These are phyloP conservation scores for Chlamydomonas asymmetrica DNA, from an alignment of 139 green algal species.

Conservation along the genomic window DNA sequence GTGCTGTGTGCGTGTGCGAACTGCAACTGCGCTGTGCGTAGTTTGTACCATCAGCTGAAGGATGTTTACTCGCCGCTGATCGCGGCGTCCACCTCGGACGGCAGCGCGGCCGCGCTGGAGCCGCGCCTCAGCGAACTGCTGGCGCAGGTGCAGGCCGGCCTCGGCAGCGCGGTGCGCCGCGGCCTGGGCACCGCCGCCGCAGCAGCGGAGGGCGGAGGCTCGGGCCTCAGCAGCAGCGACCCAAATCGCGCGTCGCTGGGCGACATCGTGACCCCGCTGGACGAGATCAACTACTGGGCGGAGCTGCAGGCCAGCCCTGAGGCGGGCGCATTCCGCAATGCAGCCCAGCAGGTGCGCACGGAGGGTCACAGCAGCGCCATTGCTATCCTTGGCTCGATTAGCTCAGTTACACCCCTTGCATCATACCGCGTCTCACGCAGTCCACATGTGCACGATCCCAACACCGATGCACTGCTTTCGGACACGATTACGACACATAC, in stretches of 20 bases:
- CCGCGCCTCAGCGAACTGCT: slow-evolving; percentile 56
- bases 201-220: not conserved
- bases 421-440: no score
- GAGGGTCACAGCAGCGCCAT: no score
- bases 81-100: not conserved
- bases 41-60: slow-evolving; percentile 59
- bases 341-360: slow-evolving; percentile 34
- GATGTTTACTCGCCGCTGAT: slow-evolving; percentile 61
- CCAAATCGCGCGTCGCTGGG: slow-evolving; percentile 40
- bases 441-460: no score
- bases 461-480: no score
- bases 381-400: not conserved
- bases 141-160: slow-evolving; percentile 57
- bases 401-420: not conserved
- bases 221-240: slow-evolving; percentile 27
- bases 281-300: slow-evolving; percentile 66
- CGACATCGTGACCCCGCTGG: slow-evolving; percentile 52
- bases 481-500: no score
- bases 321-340: slow-evolving; percentile 18
- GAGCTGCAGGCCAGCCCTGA: slow-evolving; percentile 41
- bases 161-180: slow-evolving; percentile 49
- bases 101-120: slow-evolving; percentile 23
- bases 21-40: slow-evolving; percentile 10
- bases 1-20: not conserved
- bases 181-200: slow-evolving; percentile 1